Conservation (phyloP, 2,329 filamentous ascomycete species). For the Fusarium veterinarium region DNA sequence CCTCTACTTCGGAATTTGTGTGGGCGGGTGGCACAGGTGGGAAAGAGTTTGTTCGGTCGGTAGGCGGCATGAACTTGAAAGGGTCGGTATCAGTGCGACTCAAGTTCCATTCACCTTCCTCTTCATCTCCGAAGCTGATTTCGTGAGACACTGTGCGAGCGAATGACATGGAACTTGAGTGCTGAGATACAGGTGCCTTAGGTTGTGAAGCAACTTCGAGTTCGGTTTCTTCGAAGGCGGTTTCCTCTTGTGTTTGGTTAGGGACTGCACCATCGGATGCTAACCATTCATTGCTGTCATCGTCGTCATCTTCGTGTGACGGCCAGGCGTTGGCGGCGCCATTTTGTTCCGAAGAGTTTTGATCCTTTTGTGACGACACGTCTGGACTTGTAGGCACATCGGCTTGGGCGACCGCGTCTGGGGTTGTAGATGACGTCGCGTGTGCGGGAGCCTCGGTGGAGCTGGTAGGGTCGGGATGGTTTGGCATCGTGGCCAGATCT, state of each 20-base stretch:
- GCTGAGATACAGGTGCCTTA: slow-evolving; percentile 58
- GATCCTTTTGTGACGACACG: slow-evolving; percentile 24
- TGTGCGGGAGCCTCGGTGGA: slow-evolving; percentile 31
- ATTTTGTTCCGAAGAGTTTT: slow-evolving; percentile 1
- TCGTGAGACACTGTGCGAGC: slow-evolving; percentile 72
- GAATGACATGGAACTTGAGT: slow-evolving; percentile 72
- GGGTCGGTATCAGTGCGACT: slow-evolving; percentile 65
- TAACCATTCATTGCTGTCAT: slow-evolving; percentile 42
- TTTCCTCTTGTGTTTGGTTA: slow-evolving; percentile 18
- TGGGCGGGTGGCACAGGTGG: slow-evolving; percentile 63
- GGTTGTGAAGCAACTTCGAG: slow-evolving; percentile 27
- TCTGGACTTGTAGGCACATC: slow-evolving; percentile 14
- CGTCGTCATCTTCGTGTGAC: slow-evolving; percentile 43
- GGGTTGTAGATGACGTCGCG: slow-evolving; percentile 39
- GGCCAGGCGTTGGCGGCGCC: slow-evolving; percentile 32
- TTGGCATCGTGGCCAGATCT: slow-evolving; percentile 56
- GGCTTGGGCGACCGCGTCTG: slow-evolving; percentile 19
- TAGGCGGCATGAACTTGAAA: slow-evolving; percentile 69
- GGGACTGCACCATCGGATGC: slow-evolving; percentile 35
- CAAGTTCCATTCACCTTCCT: slow-evolving; percentile 68
- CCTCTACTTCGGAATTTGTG: slow-evolving; percentile 41
- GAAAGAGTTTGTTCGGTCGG: slow-evolving; percentile 72
- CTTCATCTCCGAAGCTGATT: slow-evolving; percentile 69
- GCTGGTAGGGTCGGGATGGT: slow-evolving; percentile 42
- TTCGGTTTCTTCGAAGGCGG: slow-evolving; percentile 22